Percentiles rank a stretch among this genome's conserved stretches.
Conservation (phyloP, 1,284 basidiomycete species). For the Puccinia hordei region DNA sequence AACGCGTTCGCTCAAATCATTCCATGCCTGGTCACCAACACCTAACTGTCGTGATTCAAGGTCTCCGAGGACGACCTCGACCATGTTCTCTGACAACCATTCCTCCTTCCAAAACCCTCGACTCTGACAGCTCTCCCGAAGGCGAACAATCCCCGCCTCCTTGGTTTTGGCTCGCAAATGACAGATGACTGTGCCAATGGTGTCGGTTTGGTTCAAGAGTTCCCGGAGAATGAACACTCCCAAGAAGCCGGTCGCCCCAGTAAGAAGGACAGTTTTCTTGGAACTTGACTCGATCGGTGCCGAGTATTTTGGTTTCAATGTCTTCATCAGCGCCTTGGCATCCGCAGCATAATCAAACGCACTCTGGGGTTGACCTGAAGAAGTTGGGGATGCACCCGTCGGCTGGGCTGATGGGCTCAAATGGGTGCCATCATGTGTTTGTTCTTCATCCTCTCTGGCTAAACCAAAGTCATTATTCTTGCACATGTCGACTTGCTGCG, state of each 20-base stretch:
- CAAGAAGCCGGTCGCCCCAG: constrained; percentile 95
- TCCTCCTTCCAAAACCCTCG: constrained; percentile 88
- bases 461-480: constrained; percentile 80
- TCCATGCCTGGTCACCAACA: constrained; percentile 70
- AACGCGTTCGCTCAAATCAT: constrained; percentile 70
- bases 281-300: constrained; percentile 65
- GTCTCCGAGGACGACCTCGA: constrained; percentile 89
- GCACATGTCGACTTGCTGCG: constrained; percentile 74
- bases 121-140: constrained; percentile 76
- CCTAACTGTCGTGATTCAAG: constrained; percentile 77
- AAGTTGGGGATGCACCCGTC: constrained; percentile 53
- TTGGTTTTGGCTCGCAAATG: constrained; percentile 75
- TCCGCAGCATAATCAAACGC: constrained; percentile 75
- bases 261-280: constrained; percentile 79
- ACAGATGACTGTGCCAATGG: constrained; percentile 84
- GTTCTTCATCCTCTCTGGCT: constrained; percentile 60
- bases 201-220: constrained; percentile 68
- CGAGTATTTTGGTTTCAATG: constrained; percentile 69
- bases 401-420: constrained; percentile 51
- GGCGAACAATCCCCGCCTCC: constrained; percentile 70
- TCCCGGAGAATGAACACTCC: constrained; percentile 89
- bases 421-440: constrained; percentile 56
- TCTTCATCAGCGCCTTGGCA: constrained; percentile 68
- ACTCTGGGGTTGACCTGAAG: constrained; percentile 52
- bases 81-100: constrained; percentile 72